A percentile compares a stretch with the other conserved stretches of the same genome.
Evolutionary conservation across 1,284 basidiomycete genomes (phyloP).

Genomic region (Pyrrhoderma lamaoense): DNA sequence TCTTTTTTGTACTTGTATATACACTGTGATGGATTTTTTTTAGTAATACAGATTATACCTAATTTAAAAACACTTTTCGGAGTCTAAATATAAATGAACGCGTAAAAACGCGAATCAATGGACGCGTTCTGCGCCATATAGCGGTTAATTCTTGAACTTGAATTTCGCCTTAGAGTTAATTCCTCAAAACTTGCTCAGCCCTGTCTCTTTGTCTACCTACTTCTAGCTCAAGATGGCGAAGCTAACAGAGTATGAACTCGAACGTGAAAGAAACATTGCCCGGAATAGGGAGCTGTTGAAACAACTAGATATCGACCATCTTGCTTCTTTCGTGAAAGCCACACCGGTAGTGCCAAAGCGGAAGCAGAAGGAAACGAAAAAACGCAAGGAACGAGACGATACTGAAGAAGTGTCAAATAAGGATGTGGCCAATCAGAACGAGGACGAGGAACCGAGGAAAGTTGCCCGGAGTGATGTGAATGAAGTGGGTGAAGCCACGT

Average conservation of each 20-base stretch:
- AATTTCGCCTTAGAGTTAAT: not conserved
- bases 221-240: conserved; percentile 21
- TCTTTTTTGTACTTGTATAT: not conserved
- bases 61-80: too few relatives aligned
- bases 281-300: conserved; percentile 42
- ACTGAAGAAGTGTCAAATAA: not conserved
- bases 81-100: too few relatives aligned
- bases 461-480: conserved; percentile 23
- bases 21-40: not conserved
- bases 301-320: conserved; percentile 33
- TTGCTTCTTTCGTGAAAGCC: conserved; percentile 2
- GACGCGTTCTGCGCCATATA: not conserved
- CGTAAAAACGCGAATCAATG: not conserved
- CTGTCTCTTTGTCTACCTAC: not conserved
- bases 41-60: too few relatives aligned
- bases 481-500: conserved; percentile 18
- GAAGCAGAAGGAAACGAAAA: conserved; percentile 18
- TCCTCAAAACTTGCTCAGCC: too few relatives aligned
- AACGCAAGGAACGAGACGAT: conserved; percentile 17
- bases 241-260: conserved; percentile 41
- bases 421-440: conserved; percentile 4
- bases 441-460: conserved; percentile 7
- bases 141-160: too few relatives aligned
- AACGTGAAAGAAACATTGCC: conserved; percentile 41
- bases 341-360: not conserved